A percentile compares a stretch with the other conserved stretches of the same genome.
Evolutionary conservation across 441 rosid genomes (phyloP).

Genomic region (Arabidopsis hybrid): DNA sequence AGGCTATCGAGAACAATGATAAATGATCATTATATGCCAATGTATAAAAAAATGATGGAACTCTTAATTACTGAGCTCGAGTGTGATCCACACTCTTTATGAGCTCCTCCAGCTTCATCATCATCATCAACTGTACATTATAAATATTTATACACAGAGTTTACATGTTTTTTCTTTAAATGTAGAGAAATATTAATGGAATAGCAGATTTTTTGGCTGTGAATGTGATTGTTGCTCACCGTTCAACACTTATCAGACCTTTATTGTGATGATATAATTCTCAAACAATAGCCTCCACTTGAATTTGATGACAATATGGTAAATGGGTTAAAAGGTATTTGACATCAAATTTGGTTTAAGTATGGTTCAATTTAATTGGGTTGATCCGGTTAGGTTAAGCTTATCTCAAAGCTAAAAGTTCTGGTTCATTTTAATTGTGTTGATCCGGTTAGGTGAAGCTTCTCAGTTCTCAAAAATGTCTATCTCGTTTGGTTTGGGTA

Average conservation of each 20-base stretch:
- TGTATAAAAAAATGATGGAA: conserved; percentile 94
- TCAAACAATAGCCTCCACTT: not conserved
- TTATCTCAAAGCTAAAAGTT: too few relatives aligned
- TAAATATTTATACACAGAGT: conserved; percentile 33
- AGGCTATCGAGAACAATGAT: conserved; percentile 92
- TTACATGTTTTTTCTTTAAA: conserved; percentile 9
- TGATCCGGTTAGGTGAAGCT: not conserved
- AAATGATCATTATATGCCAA: conserved; percentile 97
- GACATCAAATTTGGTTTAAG: too few relatives aligned
- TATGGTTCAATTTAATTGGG: too few relatives aligned
- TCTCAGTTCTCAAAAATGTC: not conserved
- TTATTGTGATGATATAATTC: not conserved
- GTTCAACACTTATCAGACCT: not conserved
- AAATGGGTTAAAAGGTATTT: too few relatives aligned
- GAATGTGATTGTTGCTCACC: not conserved
- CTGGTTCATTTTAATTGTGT: too few relatives aligned
- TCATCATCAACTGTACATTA: conserved; percentile 40
- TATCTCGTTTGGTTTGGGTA: not conserved
- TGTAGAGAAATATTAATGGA: conserved; percentile 9
- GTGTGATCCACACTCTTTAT: conserved; percentile 42
- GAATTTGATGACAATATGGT: not conserved
- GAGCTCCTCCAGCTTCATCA: conserved; percentile 5
- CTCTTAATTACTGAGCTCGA: conserved; percentile 69
- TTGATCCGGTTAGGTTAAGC: too few relatives aligned
- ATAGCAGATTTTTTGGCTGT: not conserved